Conservation (phyloP, 1,139 yeast species). For the Pichia cactophila region DNA sequence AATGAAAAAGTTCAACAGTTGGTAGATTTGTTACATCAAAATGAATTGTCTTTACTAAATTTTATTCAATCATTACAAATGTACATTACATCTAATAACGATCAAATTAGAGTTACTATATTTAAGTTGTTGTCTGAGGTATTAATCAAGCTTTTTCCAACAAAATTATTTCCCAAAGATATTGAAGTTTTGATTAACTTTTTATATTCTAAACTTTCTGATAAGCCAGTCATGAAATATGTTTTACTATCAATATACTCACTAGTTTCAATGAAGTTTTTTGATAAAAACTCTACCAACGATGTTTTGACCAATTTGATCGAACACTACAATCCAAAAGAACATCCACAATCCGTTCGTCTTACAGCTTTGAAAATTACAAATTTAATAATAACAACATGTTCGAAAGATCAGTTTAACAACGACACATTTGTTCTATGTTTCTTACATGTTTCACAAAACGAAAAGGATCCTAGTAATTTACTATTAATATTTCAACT, state of each 20-base stretch:
- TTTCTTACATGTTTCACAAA: conserved; percentile 63
- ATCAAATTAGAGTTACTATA: conserved; percentile 44
- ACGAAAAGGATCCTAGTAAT: conserved; percentile 93
- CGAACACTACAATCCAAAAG: conserved; percentile 50
- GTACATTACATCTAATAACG: conserved; percentile 63
- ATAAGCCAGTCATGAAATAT: conserved; percentile 45
- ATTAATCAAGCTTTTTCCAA: conserved; percentile 32
- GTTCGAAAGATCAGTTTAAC: background rate
- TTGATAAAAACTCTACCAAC: conserved; percentile 28
- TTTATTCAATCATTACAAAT: conserved; percentile 14
- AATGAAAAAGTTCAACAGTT: conserved; percentile 1
- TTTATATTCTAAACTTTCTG: conserved; percentile 58
- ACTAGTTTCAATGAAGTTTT: conserved; percentile 43
- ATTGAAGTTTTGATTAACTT: conserved; percentile 61
- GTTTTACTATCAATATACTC: conserved; percentile 51
- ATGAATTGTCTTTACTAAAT: conserved; percentile 8
- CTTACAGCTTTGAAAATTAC: conserved; percentile 51
- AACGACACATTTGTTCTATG: conserved; percentile 36
- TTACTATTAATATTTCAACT: conserved; percentile 62
- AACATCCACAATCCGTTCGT: conserved; percentile 60
- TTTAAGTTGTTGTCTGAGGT: conserved; percentile 52
- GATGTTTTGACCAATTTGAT: conserved; percentile 36
- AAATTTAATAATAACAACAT: conserved; percentile 2
- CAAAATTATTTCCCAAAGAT: conserved; percentile 51
- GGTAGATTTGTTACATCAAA: conserved; percentile 7